Base-by-base conservation (phyloP, 371 early-diverging fungal genomes). In the Mortierella polycephala region DNA sequence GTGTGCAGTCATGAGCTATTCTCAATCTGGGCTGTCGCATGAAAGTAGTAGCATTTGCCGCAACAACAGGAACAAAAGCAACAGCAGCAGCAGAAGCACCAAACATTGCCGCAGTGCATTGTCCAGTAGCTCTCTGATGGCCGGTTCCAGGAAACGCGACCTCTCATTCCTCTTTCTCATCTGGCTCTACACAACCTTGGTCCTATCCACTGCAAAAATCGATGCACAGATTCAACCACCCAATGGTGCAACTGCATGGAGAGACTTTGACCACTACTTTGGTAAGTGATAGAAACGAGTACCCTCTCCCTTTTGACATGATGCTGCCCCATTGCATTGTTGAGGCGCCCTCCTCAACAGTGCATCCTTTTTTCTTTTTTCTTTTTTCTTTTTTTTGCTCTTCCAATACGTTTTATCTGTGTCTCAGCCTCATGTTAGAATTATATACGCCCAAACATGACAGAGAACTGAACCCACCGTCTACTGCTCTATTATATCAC, bases 111-210 rank as follows among this genome's bases (percentile, higher is more conserved):
- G 30, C 37, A 23, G 20, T 42, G 40, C 23, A 21, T 37, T 20
- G 20, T n/a, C 30, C 50, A 23, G 41, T 53, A 46, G 39, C n/a
- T 13, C 8, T 5, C 51, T 5, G 20, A 10, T 21, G 20, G 14
- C 51, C 52, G 52, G 60, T 50, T n/a, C 39, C 16, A 59, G 23
- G 30, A 12, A 61, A 56, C 40, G 57, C 23, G 69, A 69, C 20
- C 62, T 79, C 12, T 63, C 69, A 12, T 53, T 37, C n/a, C 49
- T 79, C 56, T 65, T 72, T 44, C 61, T 72, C 47, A 57, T 73
- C 59, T 79, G 73, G 69, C 69, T 79, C 0, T 79, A 73, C 67
- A 47, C 69, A 57, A 64, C 61, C 40, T 64, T 76, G 20, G 49
- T 58, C 39, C 56, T 61, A 39, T 52, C 76, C 20, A 51, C 73